Base-by-base conservation (phyloP, 192 early-diverging fungal genomes). In the Backusella tuberculispora region DNA sequence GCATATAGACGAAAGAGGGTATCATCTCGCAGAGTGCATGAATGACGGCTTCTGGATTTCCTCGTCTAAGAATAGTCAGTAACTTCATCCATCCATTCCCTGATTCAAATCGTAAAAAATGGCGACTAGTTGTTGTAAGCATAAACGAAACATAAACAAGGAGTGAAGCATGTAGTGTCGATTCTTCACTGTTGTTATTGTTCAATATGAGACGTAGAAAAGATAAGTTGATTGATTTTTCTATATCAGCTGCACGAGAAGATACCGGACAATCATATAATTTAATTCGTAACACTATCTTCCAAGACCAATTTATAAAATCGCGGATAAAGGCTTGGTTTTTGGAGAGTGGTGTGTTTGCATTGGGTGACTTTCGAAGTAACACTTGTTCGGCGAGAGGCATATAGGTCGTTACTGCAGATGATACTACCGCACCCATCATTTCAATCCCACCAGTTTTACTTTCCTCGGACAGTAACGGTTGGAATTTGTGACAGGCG, bases 71-170 rank as follows among this genome's bases (percentile, higher is more conserved):
- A 7, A 88, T 77, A 8, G 73, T 42, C 6, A 71, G 66, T 26
- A 85, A 46, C 12, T 79, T 83, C 1, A 74, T 42, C 86, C 86
- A 88, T 15, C 86, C 86, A 47, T 82, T 64, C 12, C 42, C 60
- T 9, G 69, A 50, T 19, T 76, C 77, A 24, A 83, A 83, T 41
- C 78, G 77, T 15, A 88, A 40, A 56, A 85, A 88, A 48, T 80
- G 78, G 6, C 86, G 81, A 37, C 83, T 83, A 1, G 84, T 76
- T 21, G 69, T 43, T 19, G 84, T 83, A 14, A 88, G 63, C 48
- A 85, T 72, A 60, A 88, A 71, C 5, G 76, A 76, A 5, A 84
- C 50, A 34, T 82, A 83, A 5, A 68, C 77, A 21, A 85, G 60
- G 8, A 88, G 76, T 1, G 78, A 71, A 4, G 69, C 63, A 24